These are phyloP conservation scores for Malus hybrid DNA, from an alignment of 331 rosid genomes.

Conservation along the genomic window DNA sequence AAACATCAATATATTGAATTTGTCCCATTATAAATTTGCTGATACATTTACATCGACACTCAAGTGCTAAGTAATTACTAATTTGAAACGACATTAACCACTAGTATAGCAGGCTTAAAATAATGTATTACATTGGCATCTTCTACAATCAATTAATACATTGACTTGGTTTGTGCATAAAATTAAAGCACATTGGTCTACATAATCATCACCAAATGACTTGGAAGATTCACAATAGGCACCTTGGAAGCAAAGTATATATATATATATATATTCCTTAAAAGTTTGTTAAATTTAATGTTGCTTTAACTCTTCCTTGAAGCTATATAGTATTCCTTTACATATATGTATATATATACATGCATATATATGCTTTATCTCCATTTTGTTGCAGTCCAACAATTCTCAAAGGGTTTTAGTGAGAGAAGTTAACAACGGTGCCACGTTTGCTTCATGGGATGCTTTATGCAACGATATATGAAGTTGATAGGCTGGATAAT, in stretches of 20 bases:
- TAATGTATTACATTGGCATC: too few species aligned
- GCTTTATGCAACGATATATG: slow-evolving; percentile 46
- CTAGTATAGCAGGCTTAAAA: too few species aligned
- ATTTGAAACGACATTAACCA: too few species aligned
- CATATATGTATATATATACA: not conserved
- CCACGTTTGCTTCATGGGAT: slow-evolving; percentile 59
- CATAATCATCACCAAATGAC: not conserved
- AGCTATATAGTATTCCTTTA: not conserved
- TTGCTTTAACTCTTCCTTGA: not conserved
- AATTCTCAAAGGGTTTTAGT: not conserved
- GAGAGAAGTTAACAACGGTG: slow-evolving; percentile 14
- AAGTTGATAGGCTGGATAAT: slow-evolving; percentile 37
- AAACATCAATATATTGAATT: too few species aligned
- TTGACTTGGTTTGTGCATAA: not conserved
- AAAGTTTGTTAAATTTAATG: not conserved
- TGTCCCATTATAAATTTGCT: too few species aligned
- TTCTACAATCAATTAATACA: too few species aligned
- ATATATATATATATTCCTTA: not conserved
- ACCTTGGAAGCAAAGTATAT: slow-evolving; percentile 31
- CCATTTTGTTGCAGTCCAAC: not conserved
- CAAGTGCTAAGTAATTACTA: too few species aligned
- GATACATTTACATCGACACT: too few species aligned
- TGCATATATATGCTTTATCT: not conserved
- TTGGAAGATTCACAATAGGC: not conserved
- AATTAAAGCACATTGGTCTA: not conserved